Conservation (phyloP, 2,329 filamentous ascomycete species). For the Colletotrichum sp. region DNA sequence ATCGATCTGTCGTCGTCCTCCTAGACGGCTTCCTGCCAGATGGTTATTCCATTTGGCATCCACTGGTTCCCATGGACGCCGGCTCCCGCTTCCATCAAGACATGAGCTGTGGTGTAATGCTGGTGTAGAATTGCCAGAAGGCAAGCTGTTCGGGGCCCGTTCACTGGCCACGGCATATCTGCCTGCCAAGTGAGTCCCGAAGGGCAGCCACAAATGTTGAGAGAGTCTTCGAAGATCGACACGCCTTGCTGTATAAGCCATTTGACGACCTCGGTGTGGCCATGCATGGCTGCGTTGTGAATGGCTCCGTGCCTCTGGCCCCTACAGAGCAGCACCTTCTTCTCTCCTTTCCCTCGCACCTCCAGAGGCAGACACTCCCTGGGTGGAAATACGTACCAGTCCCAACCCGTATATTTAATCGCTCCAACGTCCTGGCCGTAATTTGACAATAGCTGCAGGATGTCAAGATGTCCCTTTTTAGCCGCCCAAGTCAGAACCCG, state of each 20-base stretch:
- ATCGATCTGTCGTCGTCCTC: neutral
- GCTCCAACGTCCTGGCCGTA: neutral
- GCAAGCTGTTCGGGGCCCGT: neutral
- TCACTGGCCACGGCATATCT: neutral
- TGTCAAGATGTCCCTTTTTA: neutral
- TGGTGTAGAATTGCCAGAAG: neutral
- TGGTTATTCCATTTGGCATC: neutral
- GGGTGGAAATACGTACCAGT: neutral
- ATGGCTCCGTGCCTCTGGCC: neutral
- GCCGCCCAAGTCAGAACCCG: neutral
- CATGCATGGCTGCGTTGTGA: neutral
- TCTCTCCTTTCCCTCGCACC: neutral
- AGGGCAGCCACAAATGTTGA: neutral
- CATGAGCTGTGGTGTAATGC: neutral
- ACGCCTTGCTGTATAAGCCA: neutral
- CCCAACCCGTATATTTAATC: neutral
- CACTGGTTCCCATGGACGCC: neutral
- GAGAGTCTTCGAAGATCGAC: neutral
- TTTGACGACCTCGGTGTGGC: neutral
- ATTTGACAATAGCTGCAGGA: neutral
- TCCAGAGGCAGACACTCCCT: neutral
- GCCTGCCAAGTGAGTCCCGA: neutral
- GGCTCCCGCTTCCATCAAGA: neutral
- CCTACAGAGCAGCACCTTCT: neutral
- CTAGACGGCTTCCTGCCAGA: neutral